phyloP scores from a whole-genome alignment of 495 filamentous ascomycete species.

The Podospora didyma region DNA sequence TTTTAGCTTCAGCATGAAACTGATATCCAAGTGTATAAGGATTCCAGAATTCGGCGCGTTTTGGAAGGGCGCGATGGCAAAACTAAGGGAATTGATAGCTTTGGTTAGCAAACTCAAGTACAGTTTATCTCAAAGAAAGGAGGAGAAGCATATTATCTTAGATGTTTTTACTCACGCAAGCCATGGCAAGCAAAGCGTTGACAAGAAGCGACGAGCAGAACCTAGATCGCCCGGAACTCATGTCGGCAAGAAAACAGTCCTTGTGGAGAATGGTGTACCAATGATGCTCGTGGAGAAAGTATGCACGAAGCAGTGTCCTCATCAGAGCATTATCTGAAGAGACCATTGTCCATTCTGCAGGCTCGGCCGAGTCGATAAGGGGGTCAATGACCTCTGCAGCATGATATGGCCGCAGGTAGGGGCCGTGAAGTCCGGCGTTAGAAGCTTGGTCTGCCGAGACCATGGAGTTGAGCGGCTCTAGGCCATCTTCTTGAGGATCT shows the following conservation, averaged over 20 bases:
- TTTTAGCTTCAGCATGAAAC: constrained; percentile 29
- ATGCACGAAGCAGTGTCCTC: constrained; percentile 19
- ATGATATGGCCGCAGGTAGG: constrained; percentile 26
- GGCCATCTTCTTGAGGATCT: neutral
- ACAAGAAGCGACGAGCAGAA: constrained; percentile 30
- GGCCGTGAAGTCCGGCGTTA: constrained; percentile 3
- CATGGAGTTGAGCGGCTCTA: neutral
- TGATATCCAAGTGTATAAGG: constrained; percentile 26
- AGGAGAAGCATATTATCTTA: too few relatives aligned
- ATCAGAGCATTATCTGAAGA: constrained; percentile 23
- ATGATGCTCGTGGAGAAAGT: constrained; percentile 23
- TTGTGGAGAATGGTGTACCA: constrained; percentile 27
- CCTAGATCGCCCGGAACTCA: constrained; percentile 12
- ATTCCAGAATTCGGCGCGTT: constrained; percentile 27
- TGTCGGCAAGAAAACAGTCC: constrained; percentile 24
- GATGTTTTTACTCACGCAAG: constrained; percentile 27
- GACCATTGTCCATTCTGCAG: constrained; percentile 25
- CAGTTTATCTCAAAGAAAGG: too few relatives aligned
- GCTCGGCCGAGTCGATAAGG: constrained; percentile 12
- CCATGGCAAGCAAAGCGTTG: constrained; percentile 25
- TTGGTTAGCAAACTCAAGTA: neutral
- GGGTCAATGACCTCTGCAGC: constrained; percentile 24
- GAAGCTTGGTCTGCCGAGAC: neutral
- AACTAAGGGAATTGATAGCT: neutral
- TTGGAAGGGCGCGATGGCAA: constrained; percentile 10